Conservation (phyloP, 352 stramenopile genomes). For the Phytopythium vexans region DNA sequence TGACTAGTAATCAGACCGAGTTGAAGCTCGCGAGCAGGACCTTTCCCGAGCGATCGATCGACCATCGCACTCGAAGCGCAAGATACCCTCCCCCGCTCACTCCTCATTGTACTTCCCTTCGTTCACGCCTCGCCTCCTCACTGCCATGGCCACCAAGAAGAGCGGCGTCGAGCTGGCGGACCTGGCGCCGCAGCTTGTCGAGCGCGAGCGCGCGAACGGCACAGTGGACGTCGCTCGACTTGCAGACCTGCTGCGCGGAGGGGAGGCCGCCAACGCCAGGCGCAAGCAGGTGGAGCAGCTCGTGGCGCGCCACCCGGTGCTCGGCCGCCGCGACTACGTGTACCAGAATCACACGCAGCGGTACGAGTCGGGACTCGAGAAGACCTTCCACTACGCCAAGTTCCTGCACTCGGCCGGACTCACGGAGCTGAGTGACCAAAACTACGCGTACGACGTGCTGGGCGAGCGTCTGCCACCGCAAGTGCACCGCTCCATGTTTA, state of each 20-base stretch:
- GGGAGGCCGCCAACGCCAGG: conserved; percentile 19
- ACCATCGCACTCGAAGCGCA: background rate
- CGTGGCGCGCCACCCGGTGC: conserved; percentile 24
- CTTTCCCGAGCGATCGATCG: background rate
- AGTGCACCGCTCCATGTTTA: conserved; percentile 50
- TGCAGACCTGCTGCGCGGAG: conserved; percentile 18
- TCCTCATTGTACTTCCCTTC: background rate
- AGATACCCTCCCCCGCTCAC: background rate
- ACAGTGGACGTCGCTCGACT: conserved; percentile 23
- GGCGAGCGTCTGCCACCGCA: conserved; percentile 43
- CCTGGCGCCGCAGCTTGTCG: conserved; percentile 37
- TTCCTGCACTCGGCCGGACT: conserved; percentile 23
- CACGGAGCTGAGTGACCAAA: conserved; percentile 18
- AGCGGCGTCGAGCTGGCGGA: conserved; percentile 32
- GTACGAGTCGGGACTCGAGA: conserved; percentile 31
- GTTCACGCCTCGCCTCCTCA: background rate
- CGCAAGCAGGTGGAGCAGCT: conserved; percentile 26
- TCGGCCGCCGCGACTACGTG: conserved; percentile 25
- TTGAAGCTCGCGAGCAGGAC: background rate
- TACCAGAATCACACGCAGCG: conserved; percentile 38
- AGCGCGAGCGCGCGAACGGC: conserved; percentile 32
- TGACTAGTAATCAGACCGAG: background rate
- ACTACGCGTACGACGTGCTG: conserved; percentile 23
- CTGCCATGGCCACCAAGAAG: background rate
- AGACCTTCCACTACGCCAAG: conserved; percentile 29